Evolutionary conservation across 2,329 filamentous ascomycete species (phyloP), one percentile per base, ranked within the genome.

Genomic region (Ophiosphaerella herpotricha): DNA sequence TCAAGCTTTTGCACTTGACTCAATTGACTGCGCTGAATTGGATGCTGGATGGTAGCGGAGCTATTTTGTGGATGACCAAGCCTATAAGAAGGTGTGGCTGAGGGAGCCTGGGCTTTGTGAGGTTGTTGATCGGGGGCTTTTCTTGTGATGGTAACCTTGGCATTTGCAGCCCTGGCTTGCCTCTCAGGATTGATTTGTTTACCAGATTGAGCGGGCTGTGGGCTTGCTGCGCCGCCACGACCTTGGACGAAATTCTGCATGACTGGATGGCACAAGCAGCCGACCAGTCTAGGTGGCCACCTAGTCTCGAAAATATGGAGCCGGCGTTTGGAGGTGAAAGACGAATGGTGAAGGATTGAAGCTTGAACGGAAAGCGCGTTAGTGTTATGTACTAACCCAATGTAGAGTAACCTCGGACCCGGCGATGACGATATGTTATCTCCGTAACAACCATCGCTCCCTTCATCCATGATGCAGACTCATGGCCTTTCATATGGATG

Each of bases 351-450:
- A 57, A 21, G 41, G 43, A 55, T 55, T 57, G 46, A 48, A 50
- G 44, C 58, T 58, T 39, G 52, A 65, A 64, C 39, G 41, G 66
- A 59, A 65, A 63, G 59, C 63, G 62, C 58, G 58, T 60, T 47
- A 39, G 38, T 57, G 48, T 53, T 60, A 32, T 23, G 37, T 13
- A 21, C 57, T 68, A 70, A 43, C 64, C 45, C 2, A 2, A 41
- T 60, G 12, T 4, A 38, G 54, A 44, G 36, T 50, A 42, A 54
- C 47, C 42, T 53, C 45, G 50, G 26, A 29, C 26, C 26, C 26
- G 11, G 48, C 42, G 9, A 66, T 71, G 67, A 68, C 61, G 65
- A 57, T 63, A 58, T 64, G 55, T 63, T 63, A 66, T 63, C 59
- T 60, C 62, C 60, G 52, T 48, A 26, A 7, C 6, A 51, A 46